Base-by-base conservation (phyloP, 257 asterid genomes). In the Avicennia marina region DNA sequence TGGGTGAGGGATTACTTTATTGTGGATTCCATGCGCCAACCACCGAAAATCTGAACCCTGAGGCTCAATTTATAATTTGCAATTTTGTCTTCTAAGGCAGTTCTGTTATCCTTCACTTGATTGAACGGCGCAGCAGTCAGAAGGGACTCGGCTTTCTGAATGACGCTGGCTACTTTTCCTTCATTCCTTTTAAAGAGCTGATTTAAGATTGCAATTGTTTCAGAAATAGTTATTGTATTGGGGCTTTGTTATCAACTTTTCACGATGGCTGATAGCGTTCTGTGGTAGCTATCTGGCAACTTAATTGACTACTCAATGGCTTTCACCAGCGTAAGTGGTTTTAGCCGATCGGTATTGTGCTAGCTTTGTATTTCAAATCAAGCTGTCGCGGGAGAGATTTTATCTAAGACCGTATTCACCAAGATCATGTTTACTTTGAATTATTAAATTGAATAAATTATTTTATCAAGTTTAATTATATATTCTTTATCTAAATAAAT, bases 1-100 rank as follows among this genome's bases (percentile, higher is more conserved):
- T 58, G 90, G 90, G 32, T 79, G 75, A 78, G 51, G 31, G 42
- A 53, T 41, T 51, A 19, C 17, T 49, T 44, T 18, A 12, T 16
- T 33, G 24, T 31, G 29, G 44, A 31, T n/a, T n/a, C n/a, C n/a
- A 21, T 49, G 17, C 56, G 8, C 9, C 10, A 11, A 11, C 41
- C 7, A 3, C 2, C 41, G 41, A 34, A 44, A 42, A 51, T 53
- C 43, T 24, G 64, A 29, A 26, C 45, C 6, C 9, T 11, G 16
- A 2, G 42, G 24, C 62, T 56, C 34, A 29, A 8, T 51, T 25
- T 67, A 22, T 56, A 32, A 21, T 53, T 44, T 60, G 51, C 45
- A 16, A 43, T 62, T 66, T 15, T 64, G 26, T 38, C 2, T 11
- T 62, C 34, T 3, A 38, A 38, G 64, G 38, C 31, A 45, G 53